phyloP scores from a whole-genome alignment of 2,329 filamentous ascomycete genomes.

The Tolypocladium album region DNA sequence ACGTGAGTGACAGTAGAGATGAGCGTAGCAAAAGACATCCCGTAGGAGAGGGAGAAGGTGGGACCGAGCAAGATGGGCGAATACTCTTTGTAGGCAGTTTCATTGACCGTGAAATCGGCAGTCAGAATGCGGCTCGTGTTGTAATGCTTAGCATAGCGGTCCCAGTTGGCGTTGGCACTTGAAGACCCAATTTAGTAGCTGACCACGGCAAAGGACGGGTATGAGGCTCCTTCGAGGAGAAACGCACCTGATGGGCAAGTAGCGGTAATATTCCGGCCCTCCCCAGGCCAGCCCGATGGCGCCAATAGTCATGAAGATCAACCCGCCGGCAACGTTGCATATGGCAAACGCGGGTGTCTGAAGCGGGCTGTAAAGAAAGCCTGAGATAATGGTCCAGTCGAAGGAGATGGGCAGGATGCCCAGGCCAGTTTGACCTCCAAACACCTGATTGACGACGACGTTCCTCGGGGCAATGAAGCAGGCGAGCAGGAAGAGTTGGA shows the following conservation, averaged over 20 bases:
- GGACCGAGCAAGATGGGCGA: slow-evolving; percentile 42
- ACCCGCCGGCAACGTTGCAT: background rate
- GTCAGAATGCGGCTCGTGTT: slow-evolving; percentile 44
- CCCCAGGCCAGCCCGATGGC: background rate
- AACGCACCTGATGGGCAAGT: background rate
- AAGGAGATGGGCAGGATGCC: slow-evolving; percentile 53
- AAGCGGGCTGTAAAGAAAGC: background rate
- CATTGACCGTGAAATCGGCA: slow-evolving; percentile 37
- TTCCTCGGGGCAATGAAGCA: slow-evolving; percentile 53
- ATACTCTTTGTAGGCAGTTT: slow-evolving; percentile 43
- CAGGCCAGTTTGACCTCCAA: slow-evolving; percentile 48
- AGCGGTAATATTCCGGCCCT: background rate
- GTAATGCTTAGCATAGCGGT: slow-evolving; percentile 30
- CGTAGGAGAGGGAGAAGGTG: slow-evolving; percentile 42
- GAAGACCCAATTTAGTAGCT: background rate
- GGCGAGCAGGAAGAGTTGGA: slow-evolving; percentile 46
- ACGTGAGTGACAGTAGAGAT: slow-evolving; percentile 40
- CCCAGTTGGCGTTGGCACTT: background rate
- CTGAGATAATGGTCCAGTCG: slow-evolving; percentile 32
- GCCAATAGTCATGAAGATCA: background rate
- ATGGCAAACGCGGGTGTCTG: background rate
- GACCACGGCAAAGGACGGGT: background rate
- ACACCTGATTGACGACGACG: slow-evolving; percentile 51
- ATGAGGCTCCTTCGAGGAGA: background rate
- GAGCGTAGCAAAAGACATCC: slow-evolving; percentile 44